phyloP scores from a whole-genome alignment of 179 eudicot genomes.

The Patellifolia procumbens region DNA sequence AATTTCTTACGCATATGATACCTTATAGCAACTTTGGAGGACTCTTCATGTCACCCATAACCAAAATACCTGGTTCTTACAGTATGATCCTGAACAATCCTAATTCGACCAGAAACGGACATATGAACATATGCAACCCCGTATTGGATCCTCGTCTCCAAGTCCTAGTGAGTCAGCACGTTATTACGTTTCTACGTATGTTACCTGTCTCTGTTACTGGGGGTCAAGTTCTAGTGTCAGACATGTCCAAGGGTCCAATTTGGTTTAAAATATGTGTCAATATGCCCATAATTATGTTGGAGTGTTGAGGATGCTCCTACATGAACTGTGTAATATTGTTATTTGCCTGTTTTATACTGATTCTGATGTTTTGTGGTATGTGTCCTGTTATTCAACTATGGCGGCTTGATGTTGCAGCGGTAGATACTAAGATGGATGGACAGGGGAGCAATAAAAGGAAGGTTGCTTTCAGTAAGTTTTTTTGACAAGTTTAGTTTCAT shows the following conservation, averaged over 20 bases:
- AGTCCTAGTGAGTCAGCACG: not conserved
- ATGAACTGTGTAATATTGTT: not conserved
- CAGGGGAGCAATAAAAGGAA: not conserved
- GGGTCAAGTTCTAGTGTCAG: too few species aligned
- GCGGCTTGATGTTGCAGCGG: not conserved
- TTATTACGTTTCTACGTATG: not conserved
- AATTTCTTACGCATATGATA: not conserved
- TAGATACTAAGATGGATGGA: not conserved
- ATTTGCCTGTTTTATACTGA: not conserved
- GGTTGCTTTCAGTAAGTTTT: not conserved
- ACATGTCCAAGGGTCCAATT: too few species aligned
- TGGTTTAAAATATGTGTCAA: too few species aligned
- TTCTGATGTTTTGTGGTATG: not conserved
- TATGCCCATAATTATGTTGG: too few species aligned
- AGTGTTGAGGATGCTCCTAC: too few species aligned
- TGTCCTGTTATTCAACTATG: not conserved
- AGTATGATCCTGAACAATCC: not conserved
- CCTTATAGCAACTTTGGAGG: not conserved
- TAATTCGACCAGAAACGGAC: not conserved
- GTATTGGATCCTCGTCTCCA: not conserved
- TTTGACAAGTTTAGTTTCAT: not conserved
- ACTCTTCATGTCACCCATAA: not conserved
- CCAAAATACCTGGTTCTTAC: conserved; percentile 3
- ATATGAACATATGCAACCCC: not conserved
- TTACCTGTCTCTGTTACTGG: too few species aligned